These are phyloP conservation scores for Pseudozyma thailandica DNA, from an alignment of 1,284 basidiomycete genomes.

Conservation along the genomic window DNA sequence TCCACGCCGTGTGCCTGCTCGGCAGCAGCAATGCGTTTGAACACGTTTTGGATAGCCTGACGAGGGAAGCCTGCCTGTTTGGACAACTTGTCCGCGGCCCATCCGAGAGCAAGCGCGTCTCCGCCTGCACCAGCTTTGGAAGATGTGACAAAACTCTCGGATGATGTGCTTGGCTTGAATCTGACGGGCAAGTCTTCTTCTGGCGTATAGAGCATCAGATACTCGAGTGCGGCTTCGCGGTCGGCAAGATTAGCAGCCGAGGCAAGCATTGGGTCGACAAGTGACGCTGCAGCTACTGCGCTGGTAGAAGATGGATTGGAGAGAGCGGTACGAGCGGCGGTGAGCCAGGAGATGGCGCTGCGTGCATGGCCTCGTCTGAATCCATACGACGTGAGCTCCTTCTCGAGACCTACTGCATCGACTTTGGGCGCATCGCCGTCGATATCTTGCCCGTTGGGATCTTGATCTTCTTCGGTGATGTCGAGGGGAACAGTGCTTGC, in stretches of 20 bases:
- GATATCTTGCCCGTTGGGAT: constrained; percentile 1
- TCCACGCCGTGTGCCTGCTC: constrained; percentile 12
- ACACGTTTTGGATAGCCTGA: constrained; percentile 75
- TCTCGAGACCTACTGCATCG: constrained; percentile 44
- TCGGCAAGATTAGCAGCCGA: constrained; percentile 58
- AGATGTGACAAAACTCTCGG: constrained; percentile 75
- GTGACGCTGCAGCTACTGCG: constrained; percentile 10
- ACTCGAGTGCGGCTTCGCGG: constrained; percentile 78
- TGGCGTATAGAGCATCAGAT: constrained; percentile 78
- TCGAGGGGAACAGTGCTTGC: constrained; percentile 43
- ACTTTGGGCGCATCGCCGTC: constrained; percentile 16
- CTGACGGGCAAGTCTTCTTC: constrained; percentile 78
- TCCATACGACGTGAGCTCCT: constrained; percentile 58
- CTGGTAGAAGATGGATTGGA: constrained; percentile 14
- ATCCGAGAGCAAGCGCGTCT: constrained; percentile 75
- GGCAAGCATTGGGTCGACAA: constrained; percentile 50
- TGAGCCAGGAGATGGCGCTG: constrained; percentile 58
- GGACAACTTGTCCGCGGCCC: constrained; percentile 83
- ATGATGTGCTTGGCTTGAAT: constrained; percentile 73
- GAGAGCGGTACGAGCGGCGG: constrained; percentile 47
- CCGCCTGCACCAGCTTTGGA: constrained; percentile 72
- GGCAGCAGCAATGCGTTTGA: constrained; percentile 51
- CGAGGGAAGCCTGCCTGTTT: constrained; percentile 86
- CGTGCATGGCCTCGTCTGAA: constrained; percentile 62
- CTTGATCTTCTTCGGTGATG: constrained; percentile 36